These are phyloP conservation scores for Colletotrichum tabaci DNA, from an alignment of 2,329 filamentous ascomycete species.

Conservation along the genomic window DNA sequence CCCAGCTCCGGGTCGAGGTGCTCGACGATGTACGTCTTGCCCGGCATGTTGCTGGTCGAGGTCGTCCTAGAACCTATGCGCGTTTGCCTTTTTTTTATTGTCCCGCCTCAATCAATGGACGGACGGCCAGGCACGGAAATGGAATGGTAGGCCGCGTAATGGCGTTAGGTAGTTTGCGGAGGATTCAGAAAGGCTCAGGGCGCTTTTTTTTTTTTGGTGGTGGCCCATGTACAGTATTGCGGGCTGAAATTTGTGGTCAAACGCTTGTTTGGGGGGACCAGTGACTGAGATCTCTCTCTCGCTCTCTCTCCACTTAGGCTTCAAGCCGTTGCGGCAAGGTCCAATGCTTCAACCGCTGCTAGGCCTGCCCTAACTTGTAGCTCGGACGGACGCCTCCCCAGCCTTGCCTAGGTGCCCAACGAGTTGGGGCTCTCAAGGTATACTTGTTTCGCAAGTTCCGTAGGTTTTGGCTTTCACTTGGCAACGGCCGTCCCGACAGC, in stretches of 20 bases:
- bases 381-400: constrained; percentile 1
- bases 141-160: constrained; percentile 37
- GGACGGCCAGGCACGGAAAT: background rate
- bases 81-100: too few relatives aligned
- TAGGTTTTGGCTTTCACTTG: constrained; percentile 24
- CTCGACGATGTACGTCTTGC: constrained; percentile 92
- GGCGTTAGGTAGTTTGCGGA: background rate
- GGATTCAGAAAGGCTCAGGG: background rate
- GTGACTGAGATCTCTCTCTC: background rate
- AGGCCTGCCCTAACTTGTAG: constrained; percentile 20
- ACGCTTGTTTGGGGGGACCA: constrained; percentile 30
- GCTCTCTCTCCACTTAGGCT: constrained; percentile 24
- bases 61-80: constrained; percentile 4
- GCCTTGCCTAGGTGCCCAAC: background rate
- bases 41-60: constrained; percentile 33
- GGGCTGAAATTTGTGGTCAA: constrained; percentile 37
- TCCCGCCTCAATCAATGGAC: background rate
- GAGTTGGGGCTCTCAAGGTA: too few relatives aligned
- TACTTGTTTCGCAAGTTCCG: constrained; percentile 5
- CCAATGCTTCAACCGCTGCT: constrained; percentile 20
- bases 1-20: constrained; percentile 96
- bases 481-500: constrained; percentile 25
- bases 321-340: constrained; percentile 5
- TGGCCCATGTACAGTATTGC: background rate
- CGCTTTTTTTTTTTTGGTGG: background rate